Base-by-base conservation (phyloP, 2,329 filamentous ascomycete genomes). In the Colletotrichum paranaense region DNA sequence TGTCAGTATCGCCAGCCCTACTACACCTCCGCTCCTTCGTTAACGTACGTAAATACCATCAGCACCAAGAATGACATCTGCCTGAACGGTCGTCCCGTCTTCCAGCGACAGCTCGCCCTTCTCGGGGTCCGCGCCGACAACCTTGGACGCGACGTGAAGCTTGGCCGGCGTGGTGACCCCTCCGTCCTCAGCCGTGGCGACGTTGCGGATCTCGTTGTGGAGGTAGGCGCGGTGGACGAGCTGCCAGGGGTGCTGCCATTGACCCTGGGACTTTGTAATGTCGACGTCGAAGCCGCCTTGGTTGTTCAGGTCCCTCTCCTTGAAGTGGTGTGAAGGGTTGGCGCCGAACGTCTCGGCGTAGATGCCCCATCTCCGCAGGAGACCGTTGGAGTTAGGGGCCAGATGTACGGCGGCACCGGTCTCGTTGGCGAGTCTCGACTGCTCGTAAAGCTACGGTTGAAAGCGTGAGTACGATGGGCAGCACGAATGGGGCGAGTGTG, bases 371-470 rank as follows among this genome's bases (percentile, higher is more conserved):
- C 79, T 78, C 7, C 81, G 80, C 12, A 93, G 81, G 2, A 92
- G 79, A 0, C 89, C 88, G 78, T 91, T 91, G 2, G 86, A 82
- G 76, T 93, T 93, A 0, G 91, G 90, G 0, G 88, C 86, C 5
- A 92, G 78, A 76, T 92, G 90, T n/a, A 92, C 86, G 0, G 90
- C 90, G 3, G 91, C 90, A 0, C 90, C 91, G 1, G 85, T 81
- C 78, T 92, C 90, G 63, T 83, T 86, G 19, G 87, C 86, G 42
- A 91, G 86, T 1, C 82, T 82, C 0, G 89, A 91, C 77, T 89
- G 86, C 75, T 92, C 90, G 62, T 85, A 88, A 0, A 91, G 72
- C 86, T 89, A 56, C 16, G 16, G 8, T 14, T 9, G 38, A 42
- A 16, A 24, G n/a, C 22, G 14, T 62, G 26, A 62, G 38, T 24